phyloP scores from a whole-genome alignment of 495 filamentous ascomycete genomes.

The Parachaetomium inaequale region DNA sequence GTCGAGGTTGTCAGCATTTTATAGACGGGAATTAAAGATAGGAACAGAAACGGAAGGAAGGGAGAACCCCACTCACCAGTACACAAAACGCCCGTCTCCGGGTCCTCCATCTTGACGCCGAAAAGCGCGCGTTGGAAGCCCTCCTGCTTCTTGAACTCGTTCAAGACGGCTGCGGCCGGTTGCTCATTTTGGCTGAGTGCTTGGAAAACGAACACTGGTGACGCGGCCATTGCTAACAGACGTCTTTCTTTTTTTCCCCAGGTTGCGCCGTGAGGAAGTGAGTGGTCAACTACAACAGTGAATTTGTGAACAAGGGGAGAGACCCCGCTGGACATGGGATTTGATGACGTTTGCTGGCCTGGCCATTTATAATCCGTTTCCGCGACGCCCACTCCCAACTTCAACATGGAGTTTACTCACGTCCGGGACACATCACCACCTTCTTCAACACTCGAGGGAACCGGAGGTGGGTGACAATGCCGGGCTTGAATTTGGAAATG shows the following conservation, averaged over 20 bases:
- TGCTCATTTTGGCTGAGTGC: background rate
- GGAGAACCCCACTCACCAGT: slow-evolving; percentile 3
- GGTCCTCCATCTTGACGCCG: slow-evolving; percentile 23
- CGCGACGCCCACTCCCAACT: background rate
- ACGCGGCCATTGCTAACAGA: slow-evolving; percentile 10
- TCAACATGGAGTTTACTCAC: background rate
- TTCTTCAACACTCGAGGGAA: background rate
- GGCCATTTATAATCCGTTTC: no score
- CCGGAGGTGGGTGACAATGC: no score
- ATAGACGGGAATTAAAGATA: background rate
- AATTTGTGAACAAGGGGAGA: no score
- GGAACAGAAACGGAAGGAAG: background rate
- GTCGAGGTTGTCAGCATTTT: background rate
- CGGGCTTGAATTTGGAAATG: no score
- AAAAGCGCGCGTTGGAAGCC: slow-evolving; percentile 17
- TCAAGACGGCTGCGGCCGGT: background rate
- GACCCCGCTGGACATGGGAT: no score
- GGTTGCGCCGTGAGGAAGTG: no score
- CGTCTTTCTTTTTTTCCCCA: no score
- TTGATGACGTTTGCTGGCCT: background rate
- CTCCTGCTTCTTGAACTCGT: slow-evolving; percentile 10
- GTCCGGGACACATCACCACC: background rate
- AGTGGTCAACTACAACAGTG: no score
- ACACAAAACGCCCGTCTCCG: slow-evolving; percentile 11
- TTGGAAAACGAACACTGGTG: slow-evolving; percentile 15